Evolutionary conservation across 2,329 filamentous ascomycete species (phyloP), one percentile per base, ranked within the genome.

Genomic region (Alternaria sp.): DNA sequence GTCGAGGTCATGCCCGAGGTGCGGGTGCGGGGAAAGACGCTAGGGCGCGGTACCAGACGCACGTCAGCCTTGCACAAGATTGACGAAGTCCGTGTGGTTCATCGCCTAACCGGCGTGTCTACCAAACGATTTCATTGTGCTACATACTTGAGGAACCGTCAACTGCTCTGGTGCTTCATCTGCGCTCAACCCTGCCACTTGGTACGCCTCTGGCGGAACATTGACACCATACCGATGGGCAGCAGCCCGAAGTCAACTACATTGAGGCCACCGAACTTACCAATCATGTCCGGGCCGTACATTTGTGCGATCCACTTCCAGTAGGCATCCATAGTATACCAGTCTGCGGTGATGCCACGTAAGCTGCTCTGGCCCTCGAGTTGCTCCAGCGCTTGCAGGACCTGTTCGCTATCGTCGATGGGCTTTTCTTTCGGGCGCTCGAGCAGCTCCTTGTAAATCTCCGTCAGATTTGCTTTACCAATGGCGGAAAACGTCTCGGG

Each of bases 281-380:
- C 67, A 26, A 74, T 67, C 70, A 80, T 79, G 45, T 79, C 76
- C 7, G 72, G 72, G 5, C 76, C 76, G 61, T 80, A 79, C 72
- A 79, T 73, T 61, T 78, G 71, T n/a, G 74, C 68, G 47, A 78
- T 67, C 75, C 77, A 80, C 56, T 75, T 79, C 76, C 76, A 79
- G 53, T 80, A 80, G 7, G 73, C 67, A 23, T 76, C 67, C 77
- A 80, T 80, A 4, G 6, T 20, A 14, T 51, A 6, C 76, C 74
- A 78, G 11, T 67, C 7, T 10, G 57, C 15, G 2, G 60, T 65
- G 25, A 78, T 77, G 14, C 75, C 73, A 9, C 65, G 66, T 30
- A 76, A 45, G 20, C 73, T 74, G 23, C 26, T 64, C 55, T 70
- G 73, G 4, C 61, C 68, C 3, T 45, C 26, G 10, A 78, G 64